Base-by-base conservation (phyloP, 2,329 filamentous ascomycete species). In the Leptographium flavum region DNA sequence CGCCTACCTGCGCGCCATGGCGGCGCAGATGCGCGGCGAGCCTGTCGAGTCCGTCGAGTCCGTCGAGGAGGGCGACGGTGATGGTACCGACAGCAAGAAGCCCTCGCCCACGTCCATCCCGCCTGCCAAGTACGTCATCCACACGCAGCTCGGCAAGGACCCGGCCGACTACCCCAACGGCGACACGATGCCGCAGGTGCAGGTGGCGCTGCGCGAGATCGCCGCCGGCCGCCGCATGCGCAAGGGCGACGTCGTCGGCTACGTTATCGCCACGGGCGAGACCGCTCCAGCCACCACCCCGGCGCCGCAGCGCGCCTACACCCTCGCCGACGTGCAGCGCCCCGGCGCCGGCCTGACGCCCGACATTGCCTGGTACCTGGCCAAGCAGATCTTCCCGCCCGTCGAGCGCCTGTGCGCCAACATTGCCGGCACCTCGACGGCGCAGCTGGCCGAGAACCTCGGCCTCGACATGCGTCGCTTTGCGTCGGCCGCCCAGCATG, bases 321-420 rank as follows among this genome's bases (percentile, higher is more conserved):
- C 83, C 5, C 81, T 86, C 1, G 81, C 87, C 47, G 92, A 98
- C 60, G 79, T 94, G 17, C 68, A 85, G 48, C 93, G 92, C 57
- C 58, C 76, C 15, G 83, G 84, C 53, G 79, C 81, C 1, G 81
- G 70, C 1, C 72, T 98, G 7, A 74, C 81, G 47, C 86, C 88
- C 2, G 92, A 98, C 57, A 76, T 95, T n/a, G 92, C 98, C 59
- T 96, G 88, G 76, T 98, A 98, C 62, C 77, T 98, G 33, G 83
- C 87, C 68, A 98, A 98, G 69, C 92, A 98, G 63, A 95, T 98
- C 48, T 87, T 98, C 64, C 92, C 92, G 11, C 92, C 92, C 0
- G 92, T 98, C 23, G 92, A 98, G 66, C 86, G 92, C 72, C 79
- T 98, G 21, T 98, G 92, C 60, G 92, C 90, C 49, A 94, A 94